Evolutionary conservation across 2,329 filamentous ascomycete species (phyloP), one percentile per base, ranked within the genome.

Genomic region (Colletotrichum salicis): DNA sequence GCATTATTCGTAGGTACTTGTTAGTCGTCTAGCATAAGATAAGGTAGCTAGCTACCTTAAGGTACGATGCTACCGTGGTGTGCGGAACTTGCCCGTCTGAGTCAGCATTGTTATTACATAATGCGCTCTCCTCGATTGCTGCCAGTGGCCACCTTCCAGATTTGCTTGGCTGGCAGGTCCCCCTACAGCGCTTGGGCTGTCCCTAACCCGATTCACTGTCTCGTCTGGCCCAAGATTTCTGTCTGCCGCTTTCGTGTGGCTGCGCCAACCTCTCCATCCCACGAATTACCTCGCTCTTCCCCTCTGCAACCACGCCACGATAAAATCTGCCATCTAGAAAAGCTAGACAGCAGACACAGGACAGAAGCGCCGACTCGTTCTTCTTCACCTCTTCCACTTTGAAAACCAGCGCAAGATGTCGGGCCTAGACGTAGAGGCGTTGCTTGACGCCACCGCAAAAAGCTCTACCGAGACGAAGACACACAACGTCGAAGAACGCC

Each of bases 391-490:
- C 35, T 51, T 41, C 33, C 52, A 37, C 3, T 3, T 45, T 54
- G 31, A 59, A n/a, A 13, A 33, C 6, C 27, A 31, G 51, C 24
- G 71, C 75, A 82, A 75, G 74, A 88, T 88, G 86, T 82, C 85
- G 64, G 84, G 82, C 69, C 80, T 88, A 76, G 94, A 97, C 80
- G 94, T 98, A 77, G 95, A 98, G 87, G 94, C 94, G 76, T 89
- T 98, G 75, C 91, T 98, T 76, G 95, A 97, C 83, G 94, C 93
- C 63, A 94, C 93, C 74, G 94, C 93, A 64, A 91, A 91, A 80
- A 86, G 87, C 75, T 83, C 86, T 72, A 84, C 85, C 65, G 84
- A 88, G 65, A 85, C 86, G 77, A 85, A 85, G 74, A 60, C 41
- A 37, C 80, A 83, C 70, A 79, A 85, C 75, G 89, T 90, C 74